Conservation (phyloP, 2,329 filamentous ascomycete genomes). For the Phaeosphaeriaceae sp. region DNA sequence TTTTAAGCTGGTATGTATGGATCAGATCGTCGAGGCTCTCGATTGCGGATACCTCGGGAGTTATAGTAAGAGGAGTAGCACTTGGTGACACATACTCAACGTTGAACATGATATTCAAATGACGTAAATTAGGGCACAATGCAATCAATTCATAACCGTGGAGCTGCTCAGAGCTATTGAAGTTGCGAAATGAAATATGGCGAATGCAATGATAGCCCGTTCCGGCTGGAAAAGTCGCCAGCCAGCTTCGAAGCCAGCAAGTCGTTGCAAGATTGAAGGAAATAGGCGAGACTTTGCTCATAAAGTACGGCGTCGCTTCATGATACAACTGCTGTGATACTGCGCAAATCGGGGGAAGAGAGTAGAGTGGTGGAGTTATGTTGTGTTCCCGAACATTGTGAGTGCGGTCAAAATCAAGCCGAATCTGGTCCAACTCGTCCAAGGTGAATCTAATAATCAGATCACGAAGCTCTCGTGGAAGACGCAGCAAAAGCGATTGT, state of each 20-base stretch:
- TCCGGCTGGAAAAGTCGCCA: constrained; percentile 5
- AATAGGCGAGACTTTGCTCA: background rate
- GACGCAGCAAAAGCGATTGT: background rate
- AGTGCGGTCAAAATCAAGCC: background rate
- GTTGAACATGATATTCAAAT: constrained; percentile 7
- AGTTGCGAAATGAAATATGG: constrained; percentile 11
- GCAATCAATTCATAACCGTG: constrained; percentile 9
- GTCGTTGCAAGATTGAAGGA: constrained; percentile 6
- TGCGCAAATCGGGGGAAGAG: constrained; percentile 4
- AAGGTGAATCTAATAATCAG: constrained; percentile 3
- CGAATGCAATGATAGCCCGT: constrained; percentile 3
- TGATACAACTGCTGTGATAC: constrained; percentile 11
- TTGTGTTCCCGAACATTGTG: background rate
- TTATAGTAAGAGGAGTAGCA: constrained; percentile 5
- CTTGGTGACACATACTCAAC: constrained; percentile 8
- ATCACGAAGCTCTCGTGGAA: constrained; percentile 12
- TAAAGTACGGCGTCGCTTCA: constrained; percentile 5
- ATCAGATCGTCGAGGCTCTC: constrained; percentile 14
- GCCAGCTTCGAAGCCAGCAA: constrained; percentile 11
- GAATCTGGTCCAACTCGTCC: background rate
- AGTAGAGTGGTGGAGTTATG: background rate
- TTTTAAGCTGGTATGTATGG: constrained; percentile 8
- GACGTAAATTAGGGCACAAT: constrained; percentile 6
- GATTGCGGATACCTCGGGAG: constrained; percentile 8
- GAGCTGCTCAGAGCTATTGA: constrained; percentile 13